Evolutionary conservation across 2,329 filamentous ascomycete genomes (phyloP).

Genomic region (Acarospora socialis): DNA sequence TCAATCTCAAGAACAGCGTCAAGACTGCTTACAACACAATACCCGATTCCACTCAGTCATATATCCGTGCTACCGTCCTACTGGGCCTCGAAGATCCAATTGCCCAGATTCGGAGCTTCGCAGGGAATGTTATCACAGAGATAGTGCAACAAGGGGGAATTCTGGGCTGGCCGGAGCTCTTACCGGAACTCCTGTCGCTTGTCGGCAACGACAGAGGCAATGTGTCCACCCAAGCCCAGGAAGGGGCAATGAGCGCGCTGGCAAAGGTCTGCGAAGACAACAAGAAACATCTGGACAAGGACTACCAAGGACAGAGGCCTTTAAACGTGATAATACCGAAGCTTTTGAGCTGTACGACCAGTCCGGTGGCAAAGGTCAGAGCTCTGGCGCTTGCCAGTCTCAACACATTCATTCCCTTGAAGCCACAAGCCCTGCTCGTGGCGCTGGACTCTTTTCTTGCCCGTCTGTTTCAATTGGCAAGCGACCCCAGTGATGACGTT

Average conservation of each 20-base stretch:
- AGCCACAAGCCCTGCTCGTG: conserved; percentile 66
- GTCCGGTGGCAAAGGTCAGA: conserved; percentile 61
- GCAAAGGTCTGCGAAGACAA: conserved; percentile 97
- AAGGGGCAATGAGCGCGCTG: conserved; percentile 86
- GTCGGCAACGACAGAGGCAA: conserved; percentile 59
- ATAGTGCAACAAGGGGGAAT: conserved; percentile 73
- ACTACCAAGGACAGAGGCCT: conserved; percentile 77
- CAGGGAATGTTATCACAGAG: conserved; percentile 89
- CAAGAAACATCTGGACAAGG: conserved; percentile 67
- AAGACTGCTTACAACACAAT: conserved; percentile 61
- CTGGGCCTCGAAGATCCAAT: conserved; percentile 68
- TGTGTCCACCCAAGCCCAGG: conserved; percentile 58
- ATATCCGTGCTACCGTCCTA: conserved; percentile 68
- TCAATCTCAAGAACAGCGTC: conserved; percentile 94
- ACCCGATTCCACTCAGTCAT: conserved; percentile 53
- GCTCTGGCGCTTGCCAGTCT: conserved; percentile 68
- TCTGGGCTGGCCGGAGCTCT: conserved; percentile 77
- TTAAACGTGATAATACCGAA: conserved; percentile 81
- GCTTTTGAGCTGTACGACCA: conserved; percentile 73
- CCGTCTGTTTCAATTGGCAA: conserved; percentile 67
- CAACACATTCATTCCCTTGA: conserved; percentile 80
- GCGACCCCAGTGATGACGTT: conserved; percentile 66
- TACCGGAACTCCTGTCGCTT: conserved; percentile 68
- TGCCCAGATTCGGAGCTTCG: conserved; percentile 70
- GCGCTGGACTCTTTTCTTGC: conserved; percentile 70